Conservation (phyloP, 2,329 filamentous ascomycete species). For the Pseudogymnoascus sp. region DNA sequence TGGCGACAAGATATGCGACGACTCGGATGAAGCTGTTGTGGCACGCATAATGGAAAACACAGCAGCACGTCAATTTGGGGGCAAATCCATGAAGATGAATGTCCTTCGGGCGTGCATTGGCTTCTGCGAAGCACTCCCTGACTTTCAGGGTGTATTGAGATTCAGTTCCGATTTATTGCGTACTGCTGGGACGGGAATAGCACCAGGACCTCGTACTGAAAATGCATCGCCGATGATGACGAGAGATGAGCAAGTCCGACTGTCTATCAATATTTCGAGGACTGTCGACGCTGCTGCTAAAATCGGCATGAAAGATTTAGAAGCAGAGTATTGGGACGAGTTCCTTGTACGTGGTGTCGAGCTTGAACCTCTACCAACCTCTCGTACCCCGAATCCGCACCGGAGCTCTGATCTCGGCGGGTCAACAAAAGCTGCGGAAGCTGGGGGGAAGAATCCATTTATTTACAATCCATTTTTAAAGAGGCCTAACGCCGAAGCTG, state of each 20-base stretch:
- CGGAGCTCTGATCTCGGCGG: conserved; percentile 42
- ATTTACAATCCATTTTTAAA: conserved; percentile 92
- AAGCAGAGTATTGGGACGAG: conserved; percentile 93
- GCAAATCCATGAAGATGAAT: conserved; percentile 73
- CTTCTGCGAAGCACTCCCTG: conserved; percentile 86
- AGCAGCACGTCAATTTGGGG: conserved; percentile 62
- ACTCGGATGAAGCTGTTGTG: conserved; percentile 47
- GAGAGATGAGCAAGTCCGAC: conserved; percentile 74
- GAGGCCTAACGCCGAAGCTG: conserved; percentile 48
- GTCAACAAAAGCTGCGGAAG: conserved; percentile 32
- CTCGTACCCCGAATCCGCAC: conserved; percentile 60
- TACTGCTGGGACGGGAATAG: conserved; percentile 72
- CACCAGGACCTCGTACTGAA: conserved; percentile 61
- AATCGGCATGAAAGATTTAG: conserved; percentile 61
- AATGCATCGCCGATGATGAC: conserved; percentile 64
- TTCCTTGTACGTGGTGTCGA: conserved; percentile 77
- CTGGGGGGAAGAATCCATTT: conserved; percentile 63
- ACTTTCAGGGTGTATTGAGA: conserved; percentile 81
- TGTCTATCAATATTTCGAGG: conserved; percentile 80
- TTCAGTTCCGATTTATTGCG: conserved; percentile 80
- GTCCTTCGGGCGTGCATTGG: conserved; percentile 85
- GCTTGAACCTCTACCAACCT: conserved; percentile 55
- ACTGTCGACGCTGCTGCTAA: conserved; percentile 72
- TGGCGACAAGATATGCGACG: conserved; percentile 25
- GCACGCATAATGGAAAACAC: conserved; percentile 54